Base-by-base conservation (phyloP, 345 rosid genomes). In the Punica granatum region DNA sequence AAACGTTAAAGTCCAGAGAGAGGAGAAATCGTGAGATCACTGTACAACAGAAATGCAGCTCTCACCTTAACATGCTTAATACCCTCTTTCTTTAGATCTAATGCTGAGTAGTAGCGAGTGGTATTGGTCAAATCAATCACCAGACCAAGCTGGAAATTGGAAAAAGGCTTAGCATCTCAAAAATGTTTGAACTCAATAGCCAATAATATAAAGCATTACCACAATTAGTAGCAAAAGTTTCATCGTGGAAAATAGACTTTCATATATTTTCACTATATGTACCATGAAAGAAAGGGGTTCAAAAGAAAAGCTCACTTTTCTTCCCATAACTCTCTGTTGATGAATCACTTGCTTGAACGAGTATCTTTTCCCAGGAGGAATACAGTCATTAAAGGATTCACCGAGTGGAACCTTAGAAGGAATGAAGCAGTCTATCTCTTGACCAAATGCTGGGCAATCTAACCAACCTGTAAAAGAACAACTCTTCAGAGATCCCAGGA, bases 91-190 rank as follows among this genome's bases (percentile, higher is more conserved):
- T 88, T 87, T 82, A 95, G 78, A 75, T 92, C 98, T 30, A 67
- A 5, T 18, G 88, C 73, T 70, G 80, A 74, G 80, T 95, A 95
- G 83, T 95, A 92, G 51, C 96, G 96, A 35, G 80, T 74, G 53
- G 99, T 92, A 83, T 95, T 95, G 59, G 99, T 95, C 83, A 95
- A 82, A 87, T 95, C 99, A 69, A 95, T 92, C 77, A 95, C 99
- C 70, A 95, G 79, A 72, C 97, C 99, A 77, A 95, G 90, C 99
- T 95, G 90, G 72, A 73, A 66, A 64, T 62, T 18, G 3, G 65
- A 62, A 62, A 18, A 60, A 9, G 37, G 4, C 6, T 61, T 1
- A 34, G 16, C 11, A 37, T 37, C 11, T 37, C 41, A 37, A 4
- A 4, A 37, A 37, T 4, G 11, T 37, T 37, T 37, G n/a, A n/a